Evolutionary conservation across 2,329 filamentous ascomycete species (phyloP), one percentile per base, ranked within the genome.

Genomic region (Stemphylium vesicarium): DNA sequence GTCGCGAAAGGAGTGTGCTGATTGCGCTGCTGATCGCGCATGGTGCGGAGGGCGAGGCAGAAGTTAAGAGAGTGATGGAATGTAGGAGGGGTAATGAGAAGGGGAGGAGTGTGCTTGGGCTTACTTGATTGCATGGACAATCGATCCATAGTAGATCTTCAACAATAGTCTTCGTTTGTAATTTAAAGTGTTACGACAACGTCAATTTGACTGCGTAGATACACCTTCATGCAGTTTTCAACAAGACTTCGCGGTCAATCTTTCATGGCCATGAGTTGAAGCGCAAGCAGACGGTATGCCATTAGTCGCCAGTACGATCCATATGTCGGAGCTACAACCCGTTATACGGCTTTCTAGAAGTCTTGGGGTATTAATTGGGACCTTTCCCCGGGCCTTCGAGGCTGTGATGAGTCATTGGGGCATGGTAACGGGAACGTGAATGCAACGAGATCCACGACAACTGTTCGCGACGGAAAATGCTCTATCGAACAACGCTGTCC

Each of bases 1-100:
- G 64, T 10, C 58, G 63, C 24, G 68, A 73, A 45, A 38, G 71
- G 9, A 71, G 64, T 35, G 53, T 62, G 46, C 64, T 74, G 43
- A 68, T 72, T 8, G 66, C 71, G 40, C 38, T 74, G 13, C 31
- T 74, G 49, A 51, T 67, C 13, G 62, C 61, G 9, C 63, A 70
- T 56, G 71, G 71, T 4, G 71, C 70, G 8, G 69, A 68, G 16
- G 64, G 61, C 2, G 63, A 39, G 29, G 46, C 46, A 10, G 46
- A 69, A 20, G 44, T 62, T 1, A 57, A 54, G 15, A 55, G 51
- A 39, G 56, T 54, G 18, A 18, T 57, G 35, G 63, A 63, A 13
- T 54, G 54, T 9, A 46, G 50, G 11, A 60, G 64, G 39, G 58
- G 63, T 12, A 60, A 67, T 43, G 59, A 59, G 15, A 69, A 69